Evolutionary conservation across 257 asterid genomes (phyloP).

Genomic region (Ballota nigra): DNA sequence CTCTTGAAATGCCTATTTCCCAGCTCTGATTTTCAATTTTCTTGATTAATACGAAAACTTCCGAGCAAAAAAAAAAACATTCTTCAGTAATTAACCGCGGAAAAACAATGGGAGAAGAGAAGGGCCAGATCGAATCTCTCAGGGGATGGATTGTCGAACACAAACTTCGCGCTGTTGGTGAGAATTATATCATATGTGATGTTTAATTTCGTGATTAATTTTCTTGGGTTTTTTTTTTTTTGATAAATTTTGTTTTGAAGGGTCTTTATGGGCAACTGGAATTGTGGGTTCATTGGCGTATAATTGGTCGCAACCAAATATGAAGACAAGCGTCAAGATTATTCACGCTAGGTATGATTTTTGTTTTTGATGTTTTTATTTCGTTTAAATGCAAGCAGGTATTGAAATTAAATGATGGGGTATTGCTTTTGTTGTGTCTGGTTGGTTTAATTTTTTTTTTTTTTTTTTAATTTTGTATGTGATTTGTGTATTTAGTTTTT

Average conservation of each 20-base stretch:
- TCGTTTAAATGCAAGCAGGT: background rate
- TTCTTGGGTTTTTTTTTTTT: too few relatives aligned
- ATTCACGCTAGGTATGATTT: slow-evolving; percentile 78
- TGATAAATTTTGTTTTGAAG: slow-evolving; percentile 18
- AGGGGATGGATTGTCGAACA: slow-evolving; percentile 88
- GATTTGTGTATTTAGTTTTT: background rate
- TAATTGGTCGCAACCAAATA: slow-evolving; percentile 92
- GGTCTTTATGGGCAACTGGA: slow-evolving; percentile 64
- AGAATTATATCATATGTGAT: background rate
- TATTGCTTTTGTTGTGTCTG: background rate
- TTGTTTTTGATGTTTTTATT: background rate
- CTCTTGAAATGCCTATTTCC: background rate
- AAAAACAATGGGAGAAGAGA: slow-evolving; percentile 20
- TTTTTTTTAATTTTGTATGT: background rate
- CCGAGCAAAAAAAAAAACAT: background rate
- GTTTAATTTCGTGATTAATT: slow-evolving; percentile 25
- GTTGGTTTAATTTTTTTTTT: too few relatives aligned
- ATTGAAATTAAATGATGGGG: background rate
- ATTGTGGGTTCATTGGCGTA: slow-evolving; percentile 90
- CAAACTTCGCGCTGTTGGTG: slow-evolving; percentile 88
- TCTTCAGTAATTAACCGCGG: background rate
- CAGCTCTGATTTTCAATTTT: slow-evolving; percentile 18
- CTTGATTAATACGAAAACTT: background rate
- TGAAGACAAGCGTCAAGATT: slow-evolving; percentile 92
- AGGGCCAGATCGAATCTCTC: slow-evolving; percentile 44